Percentiles rank a stretch among this genome's conserved stretches.
Conservation (phyloP, 2,329 filamentous ascomycete species). For the Paraphaeosphaeria sporulosa region DNA sequence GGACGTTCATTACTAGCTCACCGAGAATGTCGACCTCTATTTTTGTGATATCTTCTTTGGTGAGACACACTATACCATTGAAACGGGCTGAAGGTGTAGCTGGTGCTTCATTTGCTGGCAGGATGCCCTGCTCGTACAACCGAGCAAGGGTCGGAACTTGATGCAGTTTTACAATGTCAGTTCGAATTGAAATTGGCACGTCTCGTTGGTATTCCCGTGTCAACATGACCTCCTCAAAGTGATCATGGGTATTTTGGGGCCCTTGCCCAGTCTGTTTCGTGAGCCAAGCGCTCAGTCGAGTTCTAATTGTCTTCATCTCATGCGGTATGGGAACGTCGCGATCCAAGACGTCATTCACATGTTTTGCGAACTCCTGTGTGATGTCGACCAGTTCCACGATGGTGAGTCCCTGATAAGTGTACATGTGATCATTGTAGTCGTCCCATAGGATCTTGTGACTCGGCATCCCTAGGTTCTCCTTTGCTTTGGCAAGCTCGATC, state of each 20-base stretch:
- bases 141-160: conserved; percentile 37
- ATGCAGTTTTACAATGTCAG: conserved; percentile 29
- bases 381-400: conserved; percentile 27
- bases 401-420: conserved; percentile 24
- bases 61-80: conserved; percentile 39
- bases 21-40: conserved; percentile 36
- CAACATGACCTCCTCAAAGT: conserved; percentile 37
- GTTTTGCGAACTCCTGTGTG: conserved; percentile 33
- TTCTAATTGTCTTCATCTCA: conserved; percentile 31
- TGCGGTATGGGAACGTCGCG: conserved; percentile 17
- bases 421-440: conserved; percentile 34
- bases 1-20: neutral
- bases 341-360: conserved; percentile 28
- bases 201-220: conserved; percentile 33
- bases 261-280: conserved; percentile 26
- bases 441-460: conserved; percentile 31
- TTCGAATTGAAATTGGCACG: conserved; percentile 13
- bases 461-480: conserved; percentile 14
- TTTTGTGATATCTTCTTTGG: conserved; percentile 44
- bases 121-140: conserved; percentile 35
- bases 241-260: conserved; percentile 23
- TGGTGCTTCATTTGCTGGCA: conserved; percentile 34
- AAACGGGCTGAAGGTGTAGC: conserved; percentile 30
- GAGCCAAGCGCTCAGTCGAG: conserved; percentile 29
- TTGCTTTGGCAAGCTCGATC: conserved; percentile 28